Conservation (phyloP, 805 yeast species). For the Starmerella roubikii region DNA sequence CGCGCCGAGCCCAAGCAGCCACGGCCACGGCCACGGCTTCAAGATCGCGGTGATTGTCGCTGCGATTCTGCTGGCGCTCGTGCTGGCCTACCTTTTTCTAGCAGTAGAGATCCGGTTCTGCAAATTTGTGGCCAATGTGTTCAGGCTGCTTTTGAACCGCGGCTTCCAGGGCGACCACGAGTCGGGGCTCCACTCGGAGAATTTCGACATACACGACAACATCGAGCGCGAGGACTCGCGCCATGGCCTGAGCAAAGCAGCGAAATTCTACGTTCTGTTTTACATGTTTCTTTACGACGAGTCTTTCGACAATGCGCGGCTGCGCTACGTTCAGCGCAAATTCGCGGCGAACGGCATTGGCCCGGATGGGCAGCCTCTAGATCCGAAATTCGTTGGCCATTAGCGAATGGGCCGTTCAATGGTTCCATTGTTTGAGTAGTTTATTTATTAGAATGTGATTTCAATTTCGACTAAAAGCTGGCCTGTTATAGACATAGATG, state of each 20-base stretch:
- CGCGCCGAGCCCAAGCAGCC: no score
- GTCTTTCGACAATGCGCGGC: conserved; percentile 58
- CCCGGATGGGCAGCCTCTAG: conserved; percentile 53
- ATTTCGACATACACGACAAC: conserved; percentile 42
- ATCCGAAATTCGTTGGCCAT: conserved; percentile 41
- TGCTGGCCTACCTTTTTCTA: background rate
- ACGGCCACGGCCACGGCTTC: no score
- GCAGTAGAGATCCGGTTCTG: background rate
- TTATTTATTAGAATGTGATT: no score
- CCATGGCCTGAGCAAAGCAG: conserved; percentile 43
- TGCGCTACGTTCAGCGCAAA: conserved; percentile 34
- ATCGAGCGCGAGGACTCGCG: conserved; percentile 39
- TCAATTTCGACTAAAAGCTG: no score
- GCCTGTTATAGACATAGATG: no score
- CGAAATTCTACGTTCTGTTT: conserved; percentile 37
- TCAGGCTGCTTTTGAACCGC: background rate
- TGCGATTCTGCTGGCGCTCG: background rate
- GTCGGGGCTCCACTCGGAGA: conserved; percentile 43
- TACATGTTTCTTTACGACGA: conserved; percentile 42
- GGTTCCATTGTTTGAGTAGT: no score
- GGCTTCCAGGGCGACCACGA: conserved; percentile 15
- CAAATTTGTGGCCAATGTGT: conserved; percentile 5
- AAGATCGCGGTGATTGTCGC: background rate
- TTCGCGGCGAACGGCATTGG: conserved; percentile 43
- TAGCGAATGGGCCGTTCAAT: no score